Evolutionary conservation across 768 basidiomycete species (phyloP), one percentile per base, ranked within the genome.

Genomic region (Kwoniella botswanensis): DNA sequence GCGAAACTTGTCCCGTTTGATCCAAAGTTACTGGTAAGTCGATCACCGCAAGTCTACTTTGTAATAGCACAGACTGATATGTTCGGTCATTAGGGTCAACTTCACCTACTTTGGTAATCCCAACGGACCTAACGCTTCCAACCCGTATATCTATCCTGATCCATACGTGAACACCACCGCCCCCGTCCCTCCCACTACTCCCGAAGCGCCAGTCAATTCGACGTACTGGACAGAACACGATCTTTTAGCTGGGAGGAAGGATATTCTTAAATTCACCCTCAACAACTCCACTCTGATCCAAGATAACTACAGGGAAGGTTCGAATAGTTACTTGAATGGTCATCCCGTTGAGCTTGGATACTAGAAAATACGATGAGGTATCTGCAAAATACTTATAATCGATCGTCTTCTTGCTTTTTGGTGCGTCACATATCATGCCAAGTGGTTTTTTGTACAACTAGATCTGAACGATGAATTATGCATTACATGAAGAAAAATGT

Each of bases 1-100:
- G 42, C 58, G n/a, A 21, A 41, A 43, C 12, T 57, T 83, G 2
- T 74, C 76, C 10, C 56, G 70, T 44, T 61, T 69, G 56, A 74
- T 78, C 64, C 62, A 71, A 42, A 73, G 74, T n/a, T 83, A 83
- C 74, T 81, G 77, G 82, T 82, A 52, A 71, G 81, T 42, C 18
- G 42, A 35, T 59, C 3, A 1, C 26, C 17, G 10, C 15, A n/a
- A 15, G 35, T 5, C n/a, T n/a, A 42, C 17, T 9, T 12, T 55
- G 55, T 2, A n/a, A 18, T 12, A 9, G 1, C 0, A n/a, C 18
- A 65, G 41, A 29, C 50, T 56, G 42, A n/a, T n/a, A n/a, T n/a
- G n/a, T n/a, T n/a, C n/a, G 22, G 15, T 15, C 12, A 0, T 18
- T 60, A 80, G 79, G 74, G 67, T 81, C 71, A 81, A 81, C 73